Conservation (phyloP, 306 rosid species). For the Lablab purpureus region DNA sequence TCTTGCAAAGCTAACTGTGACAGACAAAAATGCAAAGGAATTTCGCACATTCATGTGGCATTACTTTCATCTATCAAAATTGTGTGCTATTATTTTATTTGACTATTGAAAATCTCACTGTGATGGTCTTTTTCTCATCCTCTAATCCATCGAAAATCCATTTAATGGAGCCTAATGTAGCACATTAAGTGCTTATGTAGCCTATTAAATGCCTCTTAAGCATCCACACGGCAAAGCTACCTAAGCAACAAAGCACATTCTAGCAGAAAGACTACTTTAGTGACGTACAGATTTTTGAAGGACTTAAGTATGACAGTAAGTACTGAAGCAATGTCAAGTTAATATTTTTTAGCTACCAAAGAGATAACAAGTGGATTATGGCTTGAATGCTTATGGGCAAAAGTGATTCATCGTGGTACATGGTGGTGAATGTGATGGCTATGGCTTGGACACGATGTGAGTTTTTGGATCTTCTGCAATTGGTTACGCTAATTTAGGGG, state of each 20-base stretch:
- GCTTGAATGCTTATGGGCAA: not conserved
- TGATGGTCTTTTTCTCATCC: not conserved
- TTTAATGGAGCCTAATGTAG: slow-evolving; percentile 7
- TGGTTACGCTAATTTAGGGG: no score
- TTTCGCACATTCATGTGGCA: not conserved
- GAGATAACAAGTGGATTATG: not conserved
- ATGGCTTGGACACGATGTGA: not conserved
- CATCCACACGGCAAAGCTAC: slow-evolving; percentile 6
- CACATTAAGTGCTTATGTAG: slow-evolving; percentile 14
- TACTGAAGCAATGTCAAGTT: not conserved
- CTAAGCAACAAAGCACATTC: not conserved
- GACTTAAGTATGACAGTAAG: not conserved
- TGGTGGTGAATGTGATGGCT: not conserved
- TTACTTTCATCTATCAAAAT: not conserved
- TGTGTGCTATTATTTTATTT: not conserved
- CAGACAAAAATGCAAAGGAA: not conserved
- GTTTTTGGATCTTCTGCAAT: no score
- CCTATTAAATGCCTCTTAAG: not conserved
- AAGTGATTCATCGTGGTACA: not conserved
- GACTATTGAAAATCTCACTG: not conserved
- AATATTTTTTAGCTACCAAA: not conserved
- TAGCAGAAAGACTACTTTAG: not conserved
- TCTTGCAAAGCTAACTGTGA: not conserved
- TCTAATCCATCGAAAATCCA: not conserved
- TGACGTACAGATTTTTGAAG: not conserved